These are phyloP conservation scores for Ascoidea rubescens DNA, from an alignment of 805 yeast genomes.

Conservation along the genomic window DNA sequence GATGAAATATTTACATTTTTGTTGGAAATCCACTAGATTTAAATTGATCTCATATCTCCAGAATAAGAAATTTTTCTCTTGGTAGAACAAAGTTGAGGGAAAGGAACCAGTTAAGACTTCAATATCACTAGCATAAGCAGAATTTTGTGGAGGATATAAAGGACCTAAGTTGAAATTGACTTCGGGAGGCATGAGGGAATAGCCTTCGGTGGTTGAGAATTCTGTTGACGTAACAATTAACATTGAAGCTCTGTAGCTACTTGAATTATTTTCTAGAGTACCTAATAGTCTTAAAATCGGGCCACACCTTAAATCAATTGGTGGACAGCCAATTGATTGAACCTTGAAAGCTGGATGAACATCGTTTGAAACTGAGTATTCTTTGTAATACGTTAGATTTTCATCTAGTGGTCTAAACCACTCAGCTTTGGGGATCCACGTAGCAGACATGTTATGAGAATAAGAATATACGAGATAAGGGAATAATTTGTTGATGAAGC, in stretches of 20 bases:
- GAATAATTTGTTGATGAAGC: too few species aligned
- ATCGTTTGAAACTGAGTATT: slow-evolving; percentile 3
- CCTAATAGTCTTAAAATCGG: slow-evolving; percentile 63
- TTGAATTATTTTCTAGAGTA: slow-evolving; percentile 34
- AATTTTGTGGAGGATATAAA: slow-evolving; percentile 17
- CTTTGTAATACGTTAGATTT: too few species aligned
- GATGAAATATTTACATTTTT: slow-evolving; percentile 49
- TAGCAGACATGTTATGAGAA: too few species aligned
- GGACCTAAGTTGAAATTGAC: slow-evolving; percentile 22
- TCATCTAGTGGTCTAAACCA: too few species aligned
- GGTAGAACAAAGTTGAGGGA: slow-evolving; percentile 28
- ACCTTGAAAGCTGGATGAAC: slow-evolving; percentile 1
- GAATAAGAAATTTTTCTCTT: slow-evolving; percentile 36
- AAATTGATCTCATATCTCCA: slow-evolving; percentile 53
- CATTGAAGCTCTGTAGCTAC: slow-evolving; percentile 53
- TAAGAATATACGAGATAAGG: too few species aligned
- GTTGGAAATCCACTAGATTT: slow-evolving; percentile 33
- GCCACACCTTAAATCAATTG: slow-evolving; percentile 48
- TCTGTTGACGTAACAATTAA: slow-evolving; percentile 41
- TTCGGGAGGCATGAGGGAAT: slow-evolving; percentile 22
- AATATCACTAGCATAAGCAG: slow-evolving; percentile 4
- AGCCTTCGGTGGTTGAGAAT: slow-evolving; percentile 20
- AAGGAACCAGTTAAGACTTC: slow-evolving; percentile 28
- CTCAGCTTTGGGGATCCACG: too few species aligned
- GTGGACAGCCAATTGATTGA: slow-evolving; percentile 15